Conservation (phyloP, 1,284 basidiomycete species). For the Pyrrhoderma noxium region DNA sequence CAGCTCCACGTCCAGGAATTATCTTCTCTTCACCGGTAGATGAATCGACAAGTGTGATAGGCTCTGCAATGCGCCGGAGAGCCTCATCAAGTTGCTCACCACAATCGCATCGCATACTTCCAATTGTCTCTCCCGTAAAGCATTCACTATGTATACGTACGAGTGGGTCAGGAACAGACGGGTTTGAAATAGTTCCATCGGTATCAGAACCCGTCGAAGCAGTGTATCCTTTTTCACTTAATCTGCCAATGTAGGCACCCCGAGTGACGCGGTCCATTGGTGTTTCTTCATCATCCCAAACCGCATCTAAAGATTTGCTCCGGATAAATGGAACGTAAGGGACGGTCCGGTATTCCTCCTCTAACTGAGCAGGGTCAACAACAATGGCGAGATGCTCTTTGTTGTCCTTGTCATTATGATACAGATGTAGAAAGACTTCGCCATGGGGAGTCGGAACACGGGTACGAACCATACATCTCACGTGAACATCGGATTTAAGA, state of each 20-base stretch:
- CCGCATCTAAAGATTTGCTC: conserved; percentile 75
- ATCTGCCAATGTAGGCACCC: conserved; percentile 87
- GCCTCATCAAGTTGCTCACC: conserved; percentile 98
- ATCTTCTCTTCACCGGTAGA: conserved; percentile 28
- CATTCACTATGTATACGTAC: conserved; percentile 98
- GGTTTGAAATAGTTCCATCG: conserved; percentile 21
- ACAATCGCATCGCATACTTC: conserved; percentile 98
- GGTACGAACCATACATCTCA: conserved; percentile 94
- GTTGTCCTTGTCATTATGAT: conserved; percentile 82
- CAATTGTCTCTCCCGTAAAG: conserved; percentile 97
- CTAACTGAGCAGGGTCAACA: conserved; percentile 79
- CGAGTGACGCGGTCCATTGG: conserved; percentile 90
- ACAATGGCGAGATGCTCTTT: conserved; percentile 99
- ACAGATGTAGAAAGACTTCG: conserved; percentile 88
- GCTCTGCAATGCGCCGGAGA: conserved; percentile 82
- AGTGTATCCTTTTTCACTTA: conserved; percentile 52
- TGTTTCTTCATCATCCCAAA: conserved; percentile 85
- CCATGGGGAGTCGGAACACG: conserved; percentile 96
- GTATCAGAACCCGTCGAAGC: conserved; percentile 41
- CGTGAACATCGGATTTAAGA: conserved; percentile 34
- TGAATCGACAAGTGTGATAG: conserved; percentile 40
- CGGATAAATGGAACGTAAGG: conserved; percentile 56
- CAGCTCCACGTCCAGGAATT: conserved; percentile 83
- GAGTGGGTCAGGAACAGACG: conserved; percentile 60
- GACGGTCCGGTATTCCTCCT: conserved; percentile 36